phyloP scores from a whole-genome alignment of 2,329 filamentous ascomycete genomes.

The Aspergillus puulaauensis region DNA sequence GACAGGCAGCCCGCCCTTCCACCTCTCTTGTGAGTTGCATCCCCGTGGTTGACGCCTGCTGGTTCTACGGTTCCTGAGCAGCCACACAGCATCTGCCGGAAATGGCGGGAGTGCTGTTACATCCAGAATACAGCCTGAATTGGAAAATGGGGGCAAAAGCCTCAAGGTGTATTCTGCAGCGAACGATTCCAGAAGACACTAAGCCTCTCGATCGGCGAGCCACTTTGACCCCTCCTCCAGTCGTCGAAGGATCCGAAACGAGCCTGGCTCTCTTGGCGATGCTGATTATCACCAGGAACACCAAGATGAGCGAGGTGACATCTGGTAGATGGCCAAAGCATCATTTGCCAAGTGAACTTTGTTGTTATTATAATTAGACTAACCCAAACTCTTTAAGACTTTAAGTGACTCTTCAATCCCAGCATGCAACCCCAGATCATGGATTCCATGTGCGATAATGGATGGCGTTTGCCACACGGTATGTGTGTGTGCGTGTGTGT shows the following conservation, averaged over 20 bases:
- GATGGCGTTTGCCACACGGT: not conserved
- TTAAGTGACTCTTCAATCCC: too few species aligned
- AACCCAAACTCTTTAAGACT: too few species aligned
- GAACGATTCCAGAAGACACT: conserved; percentile 36
- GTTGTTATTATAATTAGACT: not conserved
- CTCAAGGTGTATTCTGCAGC: conserved; percentile 23
- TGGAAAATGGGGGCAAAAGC: not conserved
- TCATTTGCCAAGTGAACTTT: not conserved
- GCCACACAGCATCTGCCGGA: not conserved
- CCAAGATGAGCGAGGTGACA: not conserved
- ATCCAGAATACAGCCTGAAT: not conserved
- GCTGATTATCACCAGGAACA: conserved; percentile 5
- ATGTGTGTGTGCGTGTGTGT: too few species aligned
- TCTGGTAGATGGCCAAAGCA: conserved; percentile 4
- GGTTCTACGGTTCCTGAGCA: conserved; percentile 6
- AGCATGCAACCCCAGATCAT: too few species aligned
- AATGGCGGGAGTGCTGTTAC: not conserved
- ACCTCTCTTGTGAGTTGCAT: not conserved
- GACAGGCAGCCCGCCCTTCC: not conserved
- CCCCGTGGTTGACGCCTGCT: conserved; percentile 4
- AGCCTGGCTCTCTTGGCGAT: conserved; percentile 3
- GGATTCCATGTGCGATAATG: not conserved
- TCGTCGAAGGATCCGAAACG: conserved; percentile 8
- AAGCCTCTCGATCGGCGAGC: conserved; percentile 20
- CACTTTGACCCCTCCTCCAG: conserved; percentile 13